Evolutionary conservation across 345 rosid genomes (phyloP), one percentile per base, ranked within the genome.

Genomic region (Salix udensis): DNA sequence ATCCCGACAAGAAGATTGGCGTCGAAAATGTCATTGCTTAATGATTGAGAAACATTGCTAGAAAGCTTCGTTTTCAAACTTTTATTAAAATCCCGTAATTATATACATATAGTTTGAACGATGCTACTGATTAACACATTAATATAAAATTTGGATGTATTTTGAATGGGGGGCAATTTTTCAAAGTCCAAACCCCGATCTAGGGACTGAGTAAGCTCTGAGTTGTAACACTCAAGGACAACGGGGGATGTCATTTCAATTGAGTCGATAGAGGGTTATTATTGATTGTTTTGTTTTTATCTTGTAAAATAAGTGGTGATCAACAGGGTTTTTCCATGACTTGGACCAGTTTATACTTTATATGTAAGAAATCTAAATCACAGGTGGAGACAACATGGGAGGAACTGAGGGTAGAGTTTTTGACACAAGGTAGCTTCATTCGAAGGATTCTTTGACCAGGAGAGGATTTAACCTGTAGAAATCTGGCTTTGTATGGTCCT

Each of bases 181-280:
- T 90, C 94, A 85, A 88, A 90, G 90, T 87, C 87, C 80, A 82
- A 85, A 82, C 92, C 94, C 69, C 74, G 84, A 88, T 84, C 86
- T 80, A 71, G 23, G 92, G 87, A 65, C 69, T 50, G 68, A 71
- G 76, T 28, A 61, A 39, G 40, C 52, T 74, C 60, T 65, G 31
- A 67, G 68, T 18, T 36, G 69, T 62, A 82, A 50, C 74, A 71
- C 76, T 44, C 53, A 24, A 68, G 66, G 82, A 72, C 77, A 74
- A 81, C 39, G 66, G 60, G 60, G 61, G 46, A 26, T 66, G 80
- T 83, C 85, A 83, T 74, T 74, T 77, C 68, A 72, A 77, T 68
- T 73, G 78, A 70, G 74, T 40, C 23, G 18, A 65, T 67, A 26
- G 53, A 75, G 39, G 40, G 37, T 53, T 44, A 61, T 74, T 76